phyloP scores from a whole-genome alignment of 2,329 filamentous ascomycete genomes.

The Dryadomyces quercus-mongolicae region DNA sequence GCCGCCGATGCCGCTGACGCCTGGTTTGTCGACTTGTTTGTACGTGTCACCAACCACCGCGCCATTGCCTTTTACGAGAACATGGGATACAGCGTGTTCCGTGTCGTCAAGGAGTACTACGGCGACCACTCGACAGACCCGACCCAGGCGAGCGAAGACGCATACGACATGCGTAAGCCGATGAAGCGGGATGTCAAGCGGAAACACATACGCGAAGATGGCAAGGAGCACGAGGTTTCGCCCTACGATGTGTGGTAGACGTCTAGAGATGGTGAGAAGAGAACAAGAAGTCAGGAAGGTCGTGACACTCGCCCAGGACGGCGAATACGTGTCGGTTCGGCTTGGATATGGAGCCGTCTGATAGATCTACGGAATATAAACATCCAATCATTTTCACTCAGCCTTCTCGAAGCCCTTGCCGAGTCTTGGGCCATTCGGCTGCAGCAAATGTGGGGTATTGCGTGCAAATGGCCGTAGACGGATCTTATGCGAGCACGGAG shows the following conservation, averaged over 20 bases:
- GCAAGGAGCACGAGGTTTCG: slow-evolving; percentile 64
- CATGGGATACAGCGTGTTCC: slow-evolving; percentile 85
- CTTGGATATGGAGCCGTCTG: too few species aligned
- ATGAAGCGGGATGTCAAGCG: slow-evolving; percentile 66
- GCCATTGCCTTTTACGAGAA: slow-evolving; percentile 82
- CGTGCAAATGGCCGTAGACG: too few species aligned
- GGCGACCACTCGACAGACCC: slow-evolving; percentile 65
- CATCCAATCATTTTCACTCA: too few species aligned
- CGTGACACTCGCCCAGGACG: too few species aligned
- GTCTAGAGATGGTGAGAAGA: too few species aligned
- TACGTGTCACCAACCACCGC: slow-evolving; percentile 74
- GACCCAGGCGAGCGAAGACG: slow-evolving; percentile 61
- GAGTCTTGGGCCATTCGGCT: too few species aligned
- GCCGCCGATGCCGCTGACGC: slow-evolving; percentile 70
- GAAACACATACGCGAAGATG: slow-evolving; percentile 68
- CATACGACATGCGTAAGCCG: slow-evolving; percentile 93
- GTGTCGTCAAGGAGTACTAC: slow-evolving; percentile 85
- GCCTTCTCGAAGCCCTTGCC: too few species aligned
- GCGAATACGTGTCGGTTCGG: too few species aligned
- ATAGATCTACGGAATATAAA: too few species aligned
- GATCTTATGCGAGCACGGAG: too few species aligned
- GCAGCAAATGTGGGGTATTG: too few species aligned
- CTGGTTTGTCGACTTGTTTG: slow-evolving; percentile 95
- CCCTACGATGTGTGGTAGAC: slow-evolving; percentile 78
- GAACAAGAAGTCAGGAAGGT: too few species aligned